Percentiles rank a stretch among this genome's conserved stretches.
Evolutionary conservation across 2,329 filamentous ascomycete species (phyloP).

Genomic region (Pseudocercospora eumusae): DNA sequence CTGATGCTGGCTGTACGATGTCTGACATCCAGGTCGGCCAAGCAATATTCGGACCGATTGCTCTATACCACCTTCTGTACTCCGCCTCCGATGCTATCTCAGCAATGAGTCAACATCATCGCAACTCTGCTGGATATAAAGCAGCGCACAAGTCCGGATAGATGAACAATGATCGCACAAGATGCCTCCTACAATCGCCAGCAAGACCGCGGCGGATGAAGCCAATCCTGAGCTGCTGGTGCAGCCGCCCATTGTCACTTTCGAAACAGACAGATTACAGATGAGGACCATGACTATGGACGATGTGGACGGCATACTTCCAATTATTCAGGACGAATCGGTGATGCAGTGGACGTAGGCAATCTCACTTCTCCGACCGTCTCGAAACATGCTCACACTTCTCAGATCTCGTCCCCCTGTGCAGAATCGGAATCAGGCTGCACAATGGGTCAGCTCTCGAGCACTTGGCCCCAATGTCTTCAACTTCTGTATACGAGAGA

Average conservation of each 20-base stretch:
- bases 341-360: constrained; percentile 63
- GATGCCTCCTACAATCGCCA: constrained; percentile 4
- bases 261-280: constrained; percentile 26
- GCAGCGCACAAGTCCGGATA: background rate
- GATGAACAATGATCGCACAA: background rate
- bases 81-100: background rate
- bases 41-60: background rate
- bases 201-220: constrained; percentile 8
- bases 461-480: constrained; percentile 49
- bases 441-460: constrained; percentile 44
- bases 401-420: background rate
- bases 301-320: constrained; percentile 37
- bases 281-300: constrained; percentile 27
- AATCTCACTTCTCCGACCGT: no score
- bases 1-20: no score
- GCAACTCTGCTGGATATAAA: background rate
- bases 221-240: constrained; percentile 13
- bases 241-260: constrained; percentile 21
- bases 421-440: constrained; percentile 25
- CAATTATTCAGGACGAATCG: constrained; percentile 59
- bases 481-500: constrained; percentile 55
- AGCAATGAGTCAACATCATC: background rate
- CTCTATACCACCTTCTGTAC: background rate
- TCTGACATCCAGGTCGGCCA: background rate
- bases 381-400: background rate